Base-by-base conservation (phyloP, 176 grass and related monocot species). In the Aegilops sharonensis region DNA sequence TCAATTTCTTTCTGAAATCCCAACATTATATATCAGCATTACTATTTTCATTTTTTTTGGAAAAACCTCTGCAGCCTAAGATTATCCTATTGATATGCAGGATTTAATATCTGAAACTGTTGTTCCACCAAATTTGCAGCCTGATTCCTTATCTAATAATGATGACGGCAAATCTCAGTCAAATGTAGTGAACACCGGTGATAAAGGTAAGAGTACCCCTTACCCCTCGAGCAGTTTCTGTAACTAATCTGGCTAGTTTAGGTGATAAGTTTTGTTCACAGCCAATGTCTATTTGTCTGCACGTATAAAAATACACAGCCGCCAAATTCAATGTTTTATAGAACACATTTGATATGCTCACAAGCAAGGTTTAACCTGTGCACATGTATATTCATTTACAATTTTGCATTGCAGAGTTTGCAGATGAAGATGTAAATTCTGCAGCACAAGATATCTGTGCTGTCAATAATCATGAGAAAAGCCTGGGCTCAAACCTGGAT, bases 61-160 rank as follows among this genome's bases (percentile, higher is more conserved):
- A 69, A 85, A n/a, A 54, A 60, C 13, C 34, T 54, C 39, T 85
- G 36, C 18, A 11, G 21, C 18, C 32, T 91, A 65, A 88, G 37
- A 9, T 72, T 34, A 8, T 72, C 4, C 0, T 64, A 59, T 64
- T 78, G 2, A 65, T 88, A 82, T 85, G 40, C 88, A 99, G 97
- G 92, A 91, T 90, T 83, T 90, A 69, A 74, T 83, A 85, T 91
- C 94, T 64, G 86, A 78, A 57, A 89, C 82, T 23, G 27, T 45
- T 60, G 63, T 79, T 87, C 72, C 87, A 87, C 62, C 97, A 75
- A 89, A 85, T 29, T 77, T 88, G 39, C 87, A 94, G 60, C 75
- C 56, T 71, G 92, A 92, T 68, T 90, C 87, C 21, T 75, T 75
- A 57, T 57, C 80, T 79, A 88, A 92, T 85, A 83, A 87, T 54